phyloP scores from a whole-genome alignment of 2,329 filamentous ascomycete species.

The Hypoxylon sp. region DNA sequence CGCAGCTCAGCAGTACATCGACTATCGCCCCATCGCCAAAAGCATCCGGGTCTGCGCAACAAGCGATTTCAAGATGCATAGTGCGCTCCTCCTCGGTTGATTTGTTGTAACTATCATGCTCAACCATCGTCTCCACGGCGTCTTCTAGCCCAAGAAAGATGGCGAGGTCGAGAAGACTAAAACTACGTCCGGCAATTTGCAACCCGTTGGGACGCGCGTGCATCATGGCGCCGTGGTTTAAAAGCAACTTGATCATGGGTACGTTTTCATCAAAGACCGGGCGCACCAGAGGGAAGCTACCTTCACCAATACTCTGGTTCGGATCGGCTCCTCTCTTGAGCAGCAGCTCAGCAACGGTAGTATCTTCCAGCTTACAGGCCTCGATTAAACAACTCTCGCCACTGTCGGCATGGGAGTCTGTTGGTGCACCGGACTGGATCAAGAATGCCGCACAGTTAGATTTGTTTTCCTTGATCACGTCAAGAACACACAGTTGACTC shows the following conservation, averaged over 20 bases:
- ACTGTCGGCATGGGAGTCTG: slow-evolving; percentile 1
- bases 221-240: slow-evolving; percentile 40
- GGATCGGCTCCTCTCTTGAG: slow-evolving; percentile 41
- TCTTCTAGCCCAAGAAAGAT: slow-evolving; percentile 10
- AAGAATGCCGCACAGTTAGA: slow-evolving; percentile 23
- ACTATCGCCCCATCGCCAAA: background rate
- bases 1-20: slow-evolving; percentile 1
- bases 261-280: slow-evolving; percentile 7
- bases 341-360: slow-evolving; percentile 16
- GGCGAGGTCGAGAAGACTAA: slow-evolving; percentile 34
- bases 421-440: slow-evolving; percentile 28
- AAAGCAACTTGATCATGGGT: slow-evolving; percentile 27
- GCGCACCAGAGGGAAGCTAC: background rate
- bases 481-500: slow-evolving; percentile 8
- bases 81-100: slow-evolving; percentile 33
- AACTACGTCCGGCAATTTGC: background rate
- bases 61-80: slow-evolving; percentile 22
- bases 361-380: slow-evolving; percentile 20
- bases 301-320: slow-evolving; percentile 23
- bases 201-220: slow-evolving; percentile 19
- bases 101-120: slow-evolving; percentile 19
- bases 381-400: slow-evolving; percentile 23
- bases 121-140: slow-evolving; percentile 12
- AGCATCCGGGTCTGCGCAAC: background rate
- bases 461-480: background rate